These are phyloP conservation scores for Tetraselmis striata DNA, from an alignment of 139 green algal species.

Conservation along the genomic window DNA sequence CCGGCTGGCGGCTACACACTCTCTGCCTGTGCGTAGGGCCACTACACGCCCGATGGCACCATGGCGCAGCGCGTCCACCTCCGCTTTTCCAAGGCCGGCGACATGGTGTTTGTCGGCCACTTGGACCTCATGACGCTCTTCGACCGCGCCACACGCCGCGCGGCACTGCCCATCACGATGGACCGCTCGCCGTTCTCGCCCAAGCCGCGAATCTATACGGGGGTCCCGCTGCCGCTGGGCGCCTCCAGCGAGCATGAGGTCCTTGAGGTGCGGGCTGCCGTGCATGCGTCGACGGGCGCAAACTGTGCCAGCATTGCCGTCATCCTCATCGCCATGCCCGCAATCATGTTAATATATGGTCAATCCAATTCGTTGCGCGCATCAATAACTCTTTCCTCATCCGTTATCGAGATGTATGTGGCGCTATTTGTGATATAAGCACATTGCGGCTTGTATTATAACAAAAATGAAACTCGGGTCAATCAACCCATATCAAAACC, in stretches of 20 bases:
- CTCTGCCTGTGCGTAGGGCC: conserved; percentile 18
- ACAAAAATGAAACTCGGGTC: no score
- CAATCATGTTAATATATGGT: no score
- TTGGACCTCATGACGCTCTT: conserved; percentile 53
- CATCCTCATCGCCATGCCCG: no score
- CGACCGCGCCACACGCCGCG: conserved; percentile 53
- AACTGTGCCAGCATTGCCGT: no score
- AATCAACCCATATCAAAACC: no score
- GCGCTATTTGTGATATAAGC: no score
- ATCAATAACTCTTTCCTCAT: no score
- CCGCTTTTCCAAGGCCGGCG: conserved; percentile 39
- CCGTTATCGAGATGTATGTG: no score
- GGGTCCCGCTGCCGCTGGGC: conserved; percentile 48
- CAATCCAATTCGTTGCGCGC: no score
- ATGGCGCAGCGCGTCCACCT: conserved; percentile 43
- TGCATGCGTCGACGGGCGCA: not conserved
- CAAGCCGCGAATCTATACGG: conserved; percentile 37
- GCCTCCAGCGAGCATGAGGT: conserved; percentile 43
- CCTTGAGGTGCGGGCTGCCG: conserved; percentile 24
- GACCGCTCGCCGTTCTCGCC: conserved; percentile 41
- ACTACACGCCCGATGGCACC: conserved; percentile 34
- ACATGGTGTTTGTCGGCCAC: conserved; percentile 63
- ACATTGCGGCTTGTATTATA: no score
- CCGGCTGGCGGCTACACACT: no score
- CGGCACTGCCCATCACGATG: conserved; percentile 39